A percentile compares a stretch with the other conserved stretches of the same genome.
Evolutionary conservation across 1,284 basidiomycete species (phyloP).

Genomic region (Naganishia sp.): DNA sequence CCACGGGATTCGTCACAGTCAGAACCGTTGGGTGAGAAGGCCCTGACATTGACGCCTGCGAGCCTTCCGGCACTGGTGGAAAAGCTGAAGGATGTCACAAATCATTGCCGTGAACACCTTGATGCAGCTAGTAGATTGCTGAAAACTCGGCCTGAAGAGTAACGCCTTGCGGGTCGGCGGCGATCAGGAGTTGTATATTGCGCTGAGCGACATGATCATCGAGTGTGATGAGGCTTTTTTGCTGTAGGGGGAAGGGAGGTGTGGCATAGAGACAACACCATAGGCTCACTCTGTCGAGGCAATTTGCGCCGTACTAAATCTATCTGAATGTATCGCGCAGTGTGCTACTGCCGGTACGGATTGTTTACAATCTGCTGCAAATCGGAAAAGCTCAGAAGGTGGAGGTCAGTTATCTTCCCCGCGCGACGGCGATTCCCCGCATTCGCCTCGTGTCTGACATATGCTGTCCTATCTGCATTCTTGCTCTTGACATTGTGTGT

Average conservation of each 20-base stretch:
- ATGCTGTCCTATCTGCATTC: too few species aligned
- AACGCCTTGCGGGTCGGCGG: background rate
- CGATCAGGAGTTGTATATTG: too few species aligned
- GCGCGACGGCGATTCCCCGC: background rate
- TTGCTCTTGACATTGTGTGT: too few species aligned
- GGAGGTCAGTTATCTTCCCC: constrained; percentile 20
- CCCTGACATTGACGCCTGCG: constrained; percentile 12
- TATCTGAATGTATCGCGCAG: too few species aligned
- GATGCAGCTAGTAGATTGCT: constrained; percentile 1
- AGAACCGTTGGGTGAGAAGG: background rate
- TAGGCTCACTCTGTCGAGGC: background rate
- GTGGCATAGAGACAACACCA: too few species aligned
- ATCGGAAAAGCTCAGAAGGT: background rate
- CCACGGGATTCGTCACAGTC: background rate
- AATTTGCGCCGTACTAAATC: too few species aligned
- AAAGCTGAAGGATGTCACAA: constrained; percentile 14
- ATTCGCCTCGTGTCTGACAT: too few species aligned
- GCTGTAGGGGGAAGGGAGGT: background rate
- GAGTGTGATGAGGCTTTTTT: background rate
- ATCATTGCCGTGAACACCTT: constrained; percentile 4
- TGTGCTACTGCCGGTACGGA: too few species aligned
- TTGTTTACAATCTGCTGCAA: background rate
- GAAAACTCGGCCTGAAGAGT: background rate
- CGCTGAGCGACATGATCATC: too few species aligned
- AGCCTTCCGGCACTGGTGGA: constrained; percentile 13